These are phyloP conservation scores for Penicillium roqueforti DNA, from an alignment of 495 filamentous ascomycete species.

Conservation along the genomic window DNA sequence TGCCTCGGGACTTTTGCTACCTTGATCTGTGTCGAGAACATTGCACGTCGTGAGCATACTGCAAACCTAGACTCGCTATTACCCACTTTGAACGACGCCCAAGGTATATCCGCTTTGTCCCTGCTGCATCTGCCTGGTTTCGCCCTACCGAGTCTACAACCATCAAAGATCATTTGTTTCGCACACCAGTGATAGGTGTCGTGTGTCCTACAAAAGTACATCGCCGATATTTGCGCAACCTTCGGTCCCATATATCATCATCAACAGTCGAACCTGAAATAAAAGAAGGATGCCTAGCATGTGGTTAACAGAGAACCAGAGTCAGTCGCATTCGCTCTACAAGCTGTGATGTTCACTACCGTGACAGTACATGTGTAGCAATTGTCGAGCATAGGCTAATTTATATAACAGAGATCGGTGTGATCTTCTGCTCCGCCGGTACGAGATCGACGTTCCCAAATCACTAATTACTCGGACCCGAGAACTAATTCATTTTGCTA, in stretches of 20 bases:
- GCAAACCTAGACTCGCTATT: not conserved
- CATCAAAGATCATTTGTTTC: not conserved
- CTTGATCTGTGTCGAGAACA: not conserved
- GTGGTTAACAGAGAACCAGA: slow-evolving; percentile 96
- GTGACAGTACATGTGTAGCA: not conserved
- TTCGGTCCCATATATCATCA: not conserved
- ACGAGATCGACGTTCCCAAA: slow-evolving; percentile 41
- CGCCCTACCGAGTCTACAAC: not conserved
- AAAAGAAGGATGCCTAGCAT: slow-evolving; percentile 60
- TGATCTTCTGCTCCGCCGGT: slow-evolving; percentile 94
- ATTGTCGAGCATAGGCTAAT: slow-evolving; percentile 1
- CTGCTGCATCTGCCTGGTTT: slow-evolving; percentile 3
- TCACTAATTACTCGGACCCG: not conserved
- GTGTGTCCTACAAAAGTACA: not conserved
- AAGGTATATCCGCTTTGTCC: not conserved
- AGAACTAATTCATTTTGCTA: slow-evolving; percentile 2
- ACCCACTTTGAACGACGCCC: not conserved
- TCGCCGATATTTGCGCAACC: not conserved
- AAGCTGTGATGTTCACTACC: not conserved
- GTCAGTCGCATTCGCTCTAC: slow-evolving; percentile 48
- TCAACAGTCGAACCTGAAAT: not conserved
- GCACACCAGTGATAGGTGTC: not conserved
- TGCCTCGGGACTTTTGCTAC: not conserved
- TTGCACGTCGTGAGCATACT: not conserved
- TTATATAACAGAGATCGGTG: slow-evolving; percentile 70